Base-by-base conservation (phyloP, 1,284 basidiomycete species). In the Vanrija sp. region DNA sequence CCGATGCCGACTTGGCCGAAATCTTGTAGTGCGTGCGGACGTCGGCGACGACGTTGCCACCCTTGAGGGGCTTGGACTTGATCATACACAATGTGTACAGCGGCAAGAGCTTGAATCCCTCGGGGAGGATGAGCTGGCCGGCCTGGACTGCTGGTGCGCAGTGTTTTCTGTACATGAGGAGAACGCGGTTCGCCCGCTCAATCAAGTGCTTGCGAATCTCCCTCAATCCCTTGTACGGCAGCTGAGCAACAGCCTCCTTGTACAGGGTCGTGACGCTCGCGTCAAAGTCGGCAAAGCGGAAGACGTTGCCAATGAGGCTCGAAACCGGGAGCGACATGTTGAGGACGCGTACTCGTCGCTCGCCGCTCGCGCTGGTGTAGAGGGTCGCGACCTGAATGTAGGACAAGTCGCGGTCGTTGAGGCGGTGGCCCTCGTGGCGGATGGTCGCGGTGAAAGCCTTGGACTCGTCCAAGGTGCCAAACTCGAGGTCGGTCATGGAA, bases 91-190 rank as follows among this genome's bases (percentile, higher is more conserved):
- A 79, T 2, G 84, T 83, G 69, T 88, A 95, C 16, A 94, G 79
- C 0, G 94, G 92, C 49, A 98, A 80, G 2, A 88, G 82, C 72
- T 89, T 88, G 81, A 94, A 95, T 2, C 87, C 86, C 75, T 98
- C 96, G 1, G 96, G 96, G 31, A 98, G 83, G 61, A 99, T 89
- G 59, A 91, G 90, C 80, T 97, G 95, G 6, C 89, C 87, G 0
- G 83, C 79, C 19, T 84, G 81, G 0, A 89, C 88, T 0, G 89
- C 83, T 14, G 89, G 84, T 0, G 95, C 93, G 72, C 96, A 98
- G 66, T 94, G 85, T 54, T 85, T 85, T 35, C 95, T 82, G 73
- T 99, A 99, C 10, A 89, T 89, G 24, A 93, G 80, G 22, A 98
- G 76, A 16, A 97, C 81, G 35, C 86, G 81, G 10, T 91, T 86